Evolutionary conservation across 2,329 filamentous ascomycete species (phyloP).

Genomic region (Metarhizium guizhouense): DNA sequence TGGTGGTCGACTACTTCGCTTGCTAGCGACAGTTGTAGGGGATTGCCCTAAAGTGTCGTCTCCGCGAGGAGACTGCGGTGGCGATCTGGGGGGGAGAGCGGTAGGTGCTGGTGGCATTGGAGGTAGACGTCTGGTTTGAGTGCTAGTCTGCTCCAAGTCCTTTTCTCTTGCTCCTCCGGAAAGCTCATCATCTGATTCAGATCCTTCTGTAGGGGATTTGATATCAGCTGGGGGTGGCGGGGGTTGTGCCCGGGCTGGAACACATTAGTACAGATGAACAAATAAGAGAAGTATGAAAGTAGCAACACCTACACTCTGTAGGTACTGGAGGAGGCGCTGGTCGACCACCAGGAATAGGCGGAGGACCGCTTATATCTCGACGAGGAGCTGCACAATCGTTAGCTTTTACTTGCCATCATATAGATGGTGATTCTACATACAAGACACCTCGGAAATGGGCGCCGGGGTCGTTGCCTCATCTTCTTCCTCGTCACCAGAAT

Average conservation of each 20-base stretch:
- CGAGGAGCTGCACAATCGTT: constrained; percentile 21
- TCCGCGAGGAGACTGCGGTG: constrained; percentile 24
- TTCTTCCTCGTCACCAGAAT: constrained; percentile 25
- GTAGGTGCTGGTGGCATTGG: constrained; percentile 33
- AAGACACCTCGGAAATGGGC: constrained; percentile 13
- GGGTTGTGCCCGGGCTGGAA: constrained; percentile 54
- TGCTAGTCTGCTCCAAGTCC: constrained; percentile 26
- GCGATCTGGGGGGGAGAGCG: constrained; percentile 21
- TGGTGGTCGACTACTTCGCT: constrained; percentile 47
- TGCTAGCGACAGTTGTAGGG: constrained; percentile 29
- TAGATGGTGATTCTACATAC: constrained; percentile 5
- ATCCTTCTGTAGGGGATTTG: constrained; percentile 65
- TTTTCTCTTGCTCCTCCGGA: constrained; percentile 44
- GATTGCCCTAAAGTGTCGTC: constrained; percentile 38
- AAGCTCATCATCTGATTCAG: constrained; percentile 82
- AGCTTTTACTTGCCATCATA: constrained; percentile 11
- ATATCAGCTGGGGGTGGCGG: constrained; percentile 42
- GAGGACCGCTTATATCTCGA: constrained; percentile 26
- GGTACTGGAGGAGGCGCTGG: constrained; percentile 51
- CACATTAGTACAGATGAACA: background rate
- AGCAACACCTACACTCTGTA: constrained; percentile 44
- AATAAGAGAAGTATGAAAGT: background rate
- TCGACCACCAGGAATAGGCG: constrained; percentile 40
- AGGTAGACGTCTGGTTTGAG: constrained; percentile 22
- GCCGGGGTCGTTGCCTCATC: constrained; percentile 26